Base-by-base conservation (phyloP, 441 rosid species). In the Daphne laureola region DNA sequence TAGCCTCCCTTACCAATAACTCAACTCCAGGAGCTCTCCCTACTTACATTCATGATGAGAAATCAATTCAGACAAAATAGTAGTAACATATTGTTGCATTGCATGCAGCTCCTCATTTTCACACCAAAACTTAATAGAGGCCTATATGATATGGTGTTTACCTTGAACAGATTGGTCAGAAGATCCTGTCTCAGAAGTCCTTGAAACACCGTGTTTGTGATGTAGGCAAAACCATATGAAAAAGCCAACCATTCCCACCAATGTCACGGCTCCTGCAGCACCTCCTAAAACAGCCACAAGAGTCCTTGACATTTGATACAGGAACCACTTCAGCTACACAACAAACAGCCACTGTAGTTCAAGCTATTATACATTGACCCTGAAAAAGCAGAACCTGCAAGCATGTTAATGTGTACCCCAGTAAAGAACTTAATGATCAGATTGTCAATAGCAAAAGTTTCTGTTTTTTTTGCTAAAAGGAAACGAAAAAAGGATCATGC, bases 251-350 rank as follows among this genome's bases (percentile, higher is more conserved):
- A 84, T 58, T 64, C 73, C 76, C 70, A 77, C 67, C 59, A 84
- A 70, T 63, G 80, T 71, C 70, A 81, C 62, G 69, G 91, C 84
- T 84, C 91, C 91, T 65, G 75, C 79, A 79, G 76, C 84, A 72
- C 90, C 91, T 67, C 98, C 98, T 66, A 84, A 54, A 76, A 81
- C 71, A 67, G 82, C 88, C 73, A 90, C 91, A 79, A 82, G 88
- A 78, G 63, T 58, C 78, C 62, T 69, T 84, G 98, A 82, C 98
- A 86, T 91, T 73, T 83, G 84, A 76, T 73, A 76, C 44, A 54
- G 80, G 71, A 77, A 76, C 62, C 65, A 61, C 73, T 78, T 72
- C 72, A 75, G 69, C 67, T 76, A 59, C 53, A 61, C 57, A 51
- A 61, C 48, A 59, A 53, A 48, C 46, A 57, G 44, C 54, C 35